Base-by-base conservation (phyloP, 306 rosid species). In the Albizia julibrissin region DNA sequence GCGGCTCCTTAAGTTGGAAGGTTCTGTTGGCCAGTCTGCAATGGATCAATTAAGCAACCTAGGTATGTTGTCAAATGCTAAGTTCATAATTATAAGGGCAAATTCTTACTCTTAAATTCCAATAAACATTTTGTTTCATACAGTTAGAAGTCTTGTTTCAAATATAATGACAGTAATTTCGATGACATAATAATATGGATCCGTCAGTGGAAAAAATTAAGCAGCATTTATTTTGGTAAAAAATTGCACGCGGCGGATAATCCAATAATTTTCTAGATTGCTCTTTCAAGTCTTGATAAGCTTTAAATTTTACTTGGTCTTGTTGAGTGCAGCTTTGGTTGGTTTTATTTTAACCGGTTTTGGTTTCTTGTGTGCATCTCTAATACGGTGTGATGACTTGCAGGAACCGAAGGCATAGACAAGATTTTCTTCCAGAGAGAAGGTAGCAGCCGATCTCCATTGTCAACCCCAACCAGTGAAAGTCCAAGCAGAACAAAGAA, bases 361-460 rank as follows among this genome's bases (percentile, higher is more conserved):
- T 56, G 1, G 46, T 58, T 68, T n/a, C 5, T 27, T 37, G 13
- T 43, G 68, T 59, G 15, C n/a, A 76, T n/a, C 33, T 65, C 16
- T 56, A 26, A 68, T 64, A 68, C 70, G 81, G 22, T 46, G 58
- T 74, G 50, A 82, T 81, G 81, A 72, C 76, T 79, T 84, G 85
- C 92, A 95, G 99, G 99, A 80, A 95, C 90, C 27, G 96, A 87
- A 69, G 93, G 98, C 77, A 82, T 93, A 56, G 92, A 91, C 86
- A 93, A 89, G 81, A 85, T 93, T 77, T 89, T 92, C 80, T 81
- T 68, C 77, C 86, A 85, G 86, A 81, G 84, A 46, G 87, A 89
- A 13, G 78, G 82, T 37, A 88, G 88, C 83, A 86, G 84, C 77
- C 74, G 52, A 67, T 79, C 94, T 84, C 90, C 87, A 14, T 69